A percentile compares a stretch with the other conserved stretches of the same genome.
Conservation (phyloP, 495 filamentous ascomycete genomes). For the Penicillium salamii region DNA sequence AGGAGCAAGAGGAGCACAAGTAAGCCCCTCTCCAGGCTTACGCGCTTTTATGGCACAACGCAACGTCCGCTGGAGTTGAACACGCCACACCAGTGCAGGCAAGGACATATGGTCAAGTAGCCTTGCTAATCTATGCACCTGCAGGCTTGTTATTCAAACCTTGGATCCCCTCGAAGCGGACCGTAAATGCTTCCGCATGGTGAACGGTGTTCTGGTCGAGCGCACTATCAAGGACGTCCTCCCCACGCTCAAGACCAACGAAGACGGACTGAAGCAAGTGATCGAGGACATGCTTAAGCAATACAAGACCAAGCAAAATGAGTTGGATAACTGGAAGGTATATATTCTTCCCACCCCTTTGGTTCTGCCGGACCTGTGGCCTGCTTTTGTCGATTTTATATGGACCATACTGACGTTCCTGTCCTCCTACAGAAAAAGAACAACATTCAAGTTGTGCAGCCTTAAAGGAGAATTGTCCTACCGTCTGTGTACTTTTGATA, state of each 20-base stretch:
- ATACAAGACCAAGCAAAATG: constrained; percentile 90
- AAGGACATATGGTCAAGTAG: neutral
- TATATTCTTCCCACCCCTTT: constrained; percentile 16
- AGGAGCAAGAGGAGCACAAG: constrained; percentile 98
- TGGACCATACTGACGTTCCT: neutral
- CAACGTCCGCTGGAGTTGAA: neutral
- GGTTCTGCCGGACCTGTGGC: neutral
- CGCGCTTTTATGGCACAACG: neutral
- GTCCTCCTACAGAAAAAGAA: constrained; percentile 80
- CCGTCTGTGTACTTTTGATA: constrained; percentile 14
- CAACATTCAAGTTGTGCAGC: constrained; percentile 92
- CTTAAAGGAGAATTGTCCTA: constrained; percentile 40
- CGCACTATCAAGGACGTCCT: constrained; percentile 89
- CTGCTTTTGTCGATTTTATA: neutral
- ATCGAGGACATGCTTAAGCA: constrained; percentile 93
- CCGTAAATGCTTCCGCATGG: constrained; percentile 97
- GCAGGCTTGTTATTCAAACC: constrained; percentile 92
- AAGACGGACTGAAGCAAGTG: constrained; percentile 93
- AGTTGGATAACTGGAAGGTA: constrained; percentile 99
- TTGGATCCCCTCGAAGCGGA: constrained; percentile 77
- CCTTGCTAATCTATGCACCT: constrained; percentile 11
- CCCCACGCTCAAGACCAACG: constrained; percentile 88
- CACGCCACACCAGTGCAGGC: neutral
- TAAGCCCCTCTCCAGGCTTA: constrained; percentile 42
- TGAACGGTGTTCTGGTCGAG: constrained; percentile 94